phyloP scores from a whole-genome alignment of 2,329 filamentous ascomycete species.

The Diaporthe citriasiana region DNA sequence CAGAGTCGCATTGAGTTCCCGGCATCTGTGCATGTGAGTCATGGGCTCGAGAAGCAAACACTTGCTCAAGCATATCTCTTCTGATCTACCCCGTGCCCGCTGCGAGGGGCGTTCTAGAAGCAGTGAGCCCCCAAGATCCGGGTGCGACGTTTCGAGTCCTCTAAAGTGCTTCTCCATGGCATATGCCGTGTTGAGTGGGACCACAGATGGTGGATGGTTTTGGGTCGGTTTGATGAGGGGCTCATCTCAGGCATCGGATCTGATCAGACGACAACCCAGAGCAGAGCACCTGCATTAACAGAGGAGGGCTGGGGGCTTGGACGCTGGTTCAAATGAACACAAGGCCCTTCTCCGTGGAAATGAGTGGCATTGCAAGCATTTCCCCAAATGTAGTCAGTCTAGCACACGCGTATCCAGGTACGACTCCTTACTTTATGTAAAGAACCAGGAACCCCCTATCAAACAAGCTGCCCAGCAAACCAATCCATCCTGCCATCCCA shows the following conservation, averaged over 20 bases:
- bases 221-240: constrained; percentile 10
- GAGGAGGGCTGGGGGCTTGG: not conserved
- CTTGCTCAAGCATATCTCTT: not conserved
- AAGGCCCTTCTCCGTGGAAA: not conserved
- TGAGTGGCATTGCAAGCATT: not conserved
- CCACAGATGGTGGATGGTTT: not conserved
- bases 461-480: not conserved
- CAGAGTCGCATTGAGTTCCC: not conserved
- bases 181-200: not conserved
- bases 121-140: not conserved
- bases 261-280: not conserved
- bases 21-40: not conserved
- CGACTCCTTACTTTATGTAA: not conserved
- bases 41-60: not conserved
- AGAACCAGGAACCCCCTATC: not conserved
- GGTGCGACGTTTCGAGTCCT: not conserved
- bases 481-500: constrained; percentile 1
- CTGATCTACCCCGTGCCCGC: not conserved
- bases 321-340: no score
- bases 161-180: not conserved
- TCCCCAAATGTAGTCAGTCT: not conserved
- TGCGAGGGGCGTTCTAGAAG: not conserved
- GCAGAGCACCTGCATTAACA: not conserved
- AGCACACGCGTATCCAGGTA: not conserved
- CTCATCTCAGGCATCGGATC: not conserved